Evolutionary conservation across 2,329 filamentous ascomycete species (phyloP).

Genomic region (Thelonectria blattea): DNA sequence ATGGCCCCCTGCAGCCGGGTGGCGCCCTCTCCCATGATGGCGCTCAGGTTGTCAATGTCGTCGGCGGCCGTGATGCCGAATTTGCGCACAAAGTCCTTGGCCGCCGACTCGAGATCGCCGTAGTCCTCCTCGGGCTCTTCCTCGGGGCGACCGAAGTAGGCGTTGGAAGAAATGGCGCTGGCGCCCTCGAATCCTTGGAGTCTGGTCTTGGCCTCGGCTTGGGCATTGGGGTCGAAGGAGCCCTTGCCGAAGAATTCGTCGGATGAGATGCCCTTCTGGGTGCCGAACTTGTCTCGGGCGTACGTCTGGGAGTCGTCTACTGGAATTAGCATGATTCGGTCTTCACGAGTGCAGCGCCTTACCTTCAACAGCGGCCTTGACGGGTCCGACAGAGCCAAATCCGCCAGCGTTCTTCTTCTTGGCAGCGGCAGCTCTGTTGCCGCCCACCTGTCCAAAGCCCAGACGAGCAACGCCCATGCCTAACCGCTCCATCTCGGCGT

Average conservation of each 20-base stretch:
- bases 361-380: conserved; percentile 75
- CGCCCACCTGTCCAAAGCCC: conserved; percentile 85
- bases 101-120: conserved; percentile 88
- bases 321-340: conserved; percentile 16
- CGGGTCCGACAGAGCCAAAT: conserved; percentile 83
- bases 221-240: conserved; percentile 77
- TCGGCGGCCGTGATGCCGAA: conserved; percentile 96
- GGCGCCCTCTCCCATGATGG: conserved; percentile 84
- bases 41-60: conserved; percentile 88
- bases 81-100: conserved; percentile 93
- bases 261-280: conserved; percentile 94
- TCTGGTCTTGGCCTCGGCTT: conserved; percentile 84
- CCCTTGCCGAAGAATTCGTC: conserved; percentile 98
- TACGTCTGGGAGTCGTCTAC: conserved; percentile 79
- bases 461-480: conserved; percentile 88
- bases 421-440: conserved; percentile 59
- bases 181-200: conserved; percentile 94
- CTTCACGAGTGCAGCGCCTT: conserved; percentile 35
- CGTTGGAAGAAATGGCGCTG: conserved; percentile 90
- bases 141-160: conserved; percentile 94
- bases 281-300: conserved; percentile 86
- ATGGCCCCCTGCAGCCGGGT: conserved; percentile 80
- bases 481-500: conserved; percentile 83
- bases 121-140: conserved; percentile 82
- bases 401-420: conserved; percentile 83